Base-by-base conservation (phyloP, 225 moss, liverwort and hornwort genomes). In the Takakia lepidozioides region DNA sequence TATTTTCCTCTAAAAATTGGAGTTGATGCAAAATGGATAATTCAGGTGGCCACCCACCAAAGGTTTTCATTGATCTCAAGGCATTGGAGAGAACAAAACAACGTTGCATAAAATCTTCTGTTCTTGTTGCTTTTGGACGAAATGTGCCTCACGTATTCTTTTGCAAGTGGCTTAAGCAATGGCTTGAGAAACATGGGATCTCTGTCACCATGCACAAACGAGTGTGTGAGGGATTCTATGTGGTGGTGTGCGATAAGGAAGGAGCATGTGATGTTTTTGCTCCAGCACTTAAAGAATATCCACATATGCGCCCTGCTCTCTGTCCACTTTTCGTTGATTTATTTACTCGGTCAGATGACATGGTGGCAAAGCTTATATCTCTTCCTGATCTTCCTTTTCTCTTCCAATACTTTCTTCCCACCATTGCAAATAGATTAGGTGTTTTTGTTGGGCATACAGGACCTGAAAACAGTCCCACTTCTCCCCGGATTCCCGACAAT, bases 201-300 rank as follows among this genome's bases (percentile, higher is more conserved):
- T 67, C 67, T 3, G 67, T 67, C 46, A 76, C 76, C 17, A 76
- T 76, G 57, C 67, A 71, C 62, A 76, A 76, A 63, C 71, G 71
- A n/a, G 71, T 76, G 27, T 71, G 71, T 10, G 71, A 76, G 60
- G 76, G 76, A 32, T 40, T 76, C 45, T 76, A 67, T 48, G 71
- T 76, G 3, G 76, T 76, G 35, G 76, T 71, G 1, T 76, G 76
- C 45, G 67, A 71, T 67, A 76, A 63, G 40, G 76, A 67, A 60
- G 71, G 76, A 49, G 76, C 76, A 10, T 67, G 39, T 30, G 67
- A 57, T 40, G 43, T 76, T 43, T 43, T 56, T 39, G 51, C 71
- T 15, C 71, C 76, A 13, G 56, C 66, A 10, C 63, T 76, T 2
- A 56, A 70, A 35, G 63, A 67, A 10, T 64, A 63, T 25, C 67